phyloP scores from a whole-genome alignment of 305 asterid species.

The Salvia sclarea region DNA sequence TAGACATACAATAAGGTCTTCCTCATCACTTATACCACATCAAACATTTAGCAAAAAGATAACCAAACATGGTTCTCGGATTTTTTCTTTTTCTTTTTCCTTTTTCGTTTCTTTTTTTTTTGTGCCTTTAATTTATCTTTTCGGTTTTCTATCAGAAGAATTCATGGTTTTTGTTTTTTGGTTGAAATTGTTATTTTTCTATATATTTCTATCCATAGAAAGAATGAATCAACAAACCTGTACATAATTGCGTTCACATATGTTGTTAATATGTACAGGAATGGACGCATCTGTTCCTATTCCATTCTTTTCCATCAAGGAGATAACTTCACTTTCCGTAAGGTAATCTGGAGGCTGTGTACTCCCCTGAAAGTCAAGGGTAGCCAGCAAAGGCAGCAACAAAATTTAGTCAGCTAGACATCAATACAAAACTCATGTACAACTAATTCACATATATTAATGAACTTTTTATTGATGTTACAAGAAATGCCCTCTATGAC shows the following conservation, averaged over 20 bases:
- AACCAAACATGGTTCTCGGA: neutral
- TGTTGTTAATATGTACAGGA: conserved; percentile 89
- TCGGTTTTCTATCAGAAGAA: neutral
- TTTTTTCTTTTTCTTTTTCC: neutral
- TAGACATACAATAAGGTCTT: conserved; percentile 2
- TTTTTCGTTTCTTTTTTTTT: neutral
- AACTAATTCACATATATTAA: no score
- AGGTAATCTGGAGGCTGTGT: conserved; percentile 84
- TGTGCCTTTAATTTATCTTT: neutral
- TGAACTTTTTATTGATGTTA: no score
- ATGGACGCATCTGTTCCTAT: conserved; percentile 95
- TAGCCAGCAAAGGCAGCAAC: conserved; percentile 8
- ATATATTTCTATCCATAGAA: no score
- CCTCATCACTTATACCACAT: conserved; percentile 21
- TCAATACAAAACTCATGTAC: neutral
- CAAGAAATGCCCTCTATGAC: no score
- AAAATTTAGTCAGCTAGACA: neutral
- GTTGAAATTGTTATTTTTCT: no score
- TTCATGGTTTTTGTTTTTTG: no score
- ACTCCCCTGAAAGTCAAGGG: conserved; percentile 58
- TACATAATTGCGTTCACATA: conserved; percentile 83
- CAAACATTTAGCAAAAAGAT: conserved; percentile 8
- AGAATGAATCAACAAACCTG: conserved; percentile 55
- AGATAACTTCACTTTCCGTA: conserved; percentile 85
- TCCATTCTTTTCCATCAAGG: conserved; percentile 87